Base-by-base conservation (phyloP, 805 yeast species). In the Limtongozyma cylindracea region DNA sequence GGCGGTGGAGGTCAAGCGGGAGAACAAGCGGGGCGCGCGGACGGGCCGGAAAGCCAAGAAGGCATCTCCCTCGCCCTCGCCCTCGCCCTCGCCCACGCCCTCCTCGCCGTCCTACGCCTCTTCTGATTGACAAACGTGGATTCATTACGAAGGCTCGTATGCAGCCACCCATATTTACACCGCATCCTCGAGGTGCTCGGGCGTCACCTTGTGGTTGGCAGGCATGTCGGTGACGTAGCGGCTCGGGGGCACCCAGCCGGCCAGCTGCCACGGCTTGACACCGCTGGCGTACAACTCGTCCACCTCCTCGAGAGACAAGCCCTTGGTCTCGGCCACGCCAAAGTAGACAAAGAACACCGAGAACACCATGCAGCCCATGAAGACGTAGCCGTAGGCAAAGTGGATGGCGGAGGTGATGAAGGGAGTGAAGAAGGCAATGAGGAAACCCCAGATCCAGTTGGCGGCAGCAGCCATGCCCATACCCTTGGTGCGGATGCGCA, bases 291-390 rank as follows among this genome's bases (percentile, higher is more conserved):
- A 47, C 43, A 48, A 35, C 30, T 45, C 50, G 31, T 48, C 53
- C 29, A 46, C 45, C 32, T 48, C 50, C 34, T 48, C 55, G 31
- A 48, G 45, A 21, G 53, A 29, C 31, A 48, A 43, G 21, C 50
- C 50, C 38, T 47, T 47, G 27, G 53, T 45, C 36, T 48, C 55
- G n/a, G 19, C n/a, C 9, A 9, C 9, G 19, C 9, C 6, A 6
- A 17, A 17, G 33, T 43, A 46, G 29, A 48, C 42, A 27, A 38
- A 29, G 29, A 27, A 26, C 36, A 8, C 11, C 11, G 11, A 17
- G 10, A 8, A 17, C 11, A 17, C 9, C 19, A n/a, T 6, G 10
- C 19, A 17, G 11, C 19, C 11, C 6, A 8, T 6, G 19, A 9
- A 17, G 10, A 17, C 11, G 11, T 7, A 17, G 11, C 11, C 9